A percentile compares a stretch with the other conserved stretches of the same genome.
phyloP scores from a whole-genome alignment of 208 protist species.

The Wallacemonas sp. region DNA sequence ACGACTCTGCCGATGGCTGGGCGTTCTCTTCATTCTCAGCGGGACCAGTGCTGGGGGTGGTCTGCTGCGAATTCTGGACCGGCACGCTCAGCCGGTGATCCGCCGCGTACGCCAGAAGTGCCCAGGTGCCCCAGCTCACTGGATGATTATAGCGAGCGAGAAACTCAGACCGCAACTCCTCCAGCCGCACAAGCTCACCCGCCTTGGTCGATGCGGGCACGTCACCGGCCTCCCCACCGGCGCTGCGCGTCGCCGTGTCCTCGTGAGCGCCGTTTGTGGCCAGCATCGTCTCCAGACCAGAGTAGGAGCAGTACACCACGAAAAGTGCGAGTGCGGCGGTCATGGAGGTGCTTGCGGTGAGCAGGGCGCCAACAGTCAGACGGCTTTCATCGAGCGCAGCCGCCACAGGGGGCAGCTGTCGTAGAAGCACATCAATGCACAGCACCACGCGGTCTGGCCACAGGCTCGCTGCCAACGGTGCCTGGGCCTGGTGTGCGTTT shows the following conservation, averaged over 20 bases:
- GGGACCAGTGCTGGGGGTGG: not conserved
- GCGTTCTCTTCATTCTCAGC: not conserved
- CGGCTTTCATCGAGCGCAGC: constrained; percentile 18
- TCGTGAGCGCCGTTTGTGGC: constrained; percentile 21
- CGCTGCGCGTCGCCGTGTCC: no score
- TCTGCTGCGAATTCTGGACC: no score
- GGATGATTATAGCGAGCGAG: constrained; percentile 46
- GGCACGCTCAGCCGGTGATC: constrained; percentile 43
- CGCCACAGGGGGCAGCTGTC: constrained; percentile 21
- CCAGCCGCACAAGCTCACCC: constrained; percentile 28
- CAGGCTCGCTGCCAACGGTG: constrained; percentile 1
- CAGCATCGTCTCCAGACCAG: not conserved
- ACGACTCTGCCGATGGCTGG: not conserved
- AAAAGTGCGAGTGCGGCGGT: constrained; percentile 49
- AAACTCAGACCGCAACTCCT: constrained; percentile 42
- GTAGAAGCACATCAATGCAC: constrained; percentile 59
- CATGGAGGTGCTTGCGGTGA: constrained; percentile 31
- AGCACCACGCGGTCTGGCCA: constrained; percentile 36
- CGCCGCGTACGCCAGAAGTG: constrained; percentile 52
- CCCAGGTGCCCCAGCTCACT: constrained; percentile 35
- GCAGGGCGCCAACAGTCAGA: constrained; percentile 27
- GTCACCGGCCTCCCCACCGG: no score
- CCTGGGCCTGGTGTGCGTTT: not conserved
- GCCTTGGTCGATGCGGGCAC: no score
- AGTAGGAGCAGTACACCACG: constrained; percentile 56